These are phyloP conservation scores for Calocera viscosa DNA, from an alignment of 768 basidiomycete genomes.

Conservation along the genomic window DNA sequence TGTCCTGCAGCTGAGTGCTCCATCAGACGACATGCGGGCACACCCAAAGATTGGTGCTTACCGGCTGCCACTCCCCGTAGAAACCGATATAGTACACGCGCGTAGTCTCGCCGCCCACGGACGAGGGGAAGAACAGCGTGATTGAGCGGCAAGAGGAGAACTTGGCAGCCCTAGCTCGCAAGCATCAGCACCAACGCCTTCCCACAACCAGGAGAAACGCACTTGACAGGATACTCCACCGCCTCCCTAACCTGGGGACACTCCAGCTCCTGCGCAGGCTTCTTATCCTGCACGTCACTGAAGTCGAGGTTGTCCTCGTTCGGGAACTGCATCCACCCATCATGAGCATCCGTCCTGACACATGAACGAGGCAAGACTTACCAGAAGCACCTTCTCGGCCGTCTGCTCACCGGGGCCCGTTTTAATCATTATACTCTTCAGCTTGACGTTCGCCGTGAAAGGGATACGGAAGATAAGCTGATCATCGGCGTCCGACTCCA, in stretches of 20 bases:
- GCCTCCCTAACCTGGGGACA: constrained; percentile 60
- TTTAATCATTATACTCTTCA: constrained; percentile 71
- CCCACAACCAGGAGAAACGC: constrained; percentile 18
- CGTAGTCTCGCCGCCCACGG: constrained; percentile 65
- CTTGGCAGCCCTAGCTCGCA: constrained; percentile 53
- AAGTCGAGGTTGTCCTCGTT: constrained; percentile 76
- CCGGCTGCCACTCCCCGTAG: constrained; percentile 69
- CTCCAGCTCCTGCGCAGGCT: constrained; percentile 58
- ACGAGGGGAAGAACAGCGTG: constrained; percentile 69
- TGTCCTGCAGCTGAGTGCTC: constrained; percentile 48
- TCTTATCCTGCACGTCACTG: constrained; percentile 48
- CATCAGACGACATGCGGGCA: not conserved
- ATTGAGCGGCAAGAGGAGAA: constrained; percentile 71
- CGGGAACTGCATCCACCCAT: constrained; percentile 42
- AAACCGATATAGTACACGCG: constrained; percentile 78
- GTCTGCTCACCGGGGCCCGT: constrained; percentile 71
- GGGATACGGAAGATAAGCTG: constrained; percentile 68
- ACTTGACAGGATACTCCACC: constrained; percentile 80
- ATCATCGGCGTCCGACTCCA: constrained; percentile 87
- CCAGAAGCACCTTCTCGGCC: constrained; percentile 57
- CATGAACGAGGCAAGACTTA: constrained; percentile 28
- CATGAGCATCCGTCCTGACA: not conserved
- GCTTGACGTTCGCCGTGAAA: constrained; percentile 76
- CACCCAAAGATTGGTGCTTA: constrained; percentile 22
- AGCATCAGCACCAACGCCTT: not conserved